These are phyloP conservation scores for Paramecium octaurelia DNA, from an alignment of 73 alveolate genomes.

Conservation along the genomic window DNA sequence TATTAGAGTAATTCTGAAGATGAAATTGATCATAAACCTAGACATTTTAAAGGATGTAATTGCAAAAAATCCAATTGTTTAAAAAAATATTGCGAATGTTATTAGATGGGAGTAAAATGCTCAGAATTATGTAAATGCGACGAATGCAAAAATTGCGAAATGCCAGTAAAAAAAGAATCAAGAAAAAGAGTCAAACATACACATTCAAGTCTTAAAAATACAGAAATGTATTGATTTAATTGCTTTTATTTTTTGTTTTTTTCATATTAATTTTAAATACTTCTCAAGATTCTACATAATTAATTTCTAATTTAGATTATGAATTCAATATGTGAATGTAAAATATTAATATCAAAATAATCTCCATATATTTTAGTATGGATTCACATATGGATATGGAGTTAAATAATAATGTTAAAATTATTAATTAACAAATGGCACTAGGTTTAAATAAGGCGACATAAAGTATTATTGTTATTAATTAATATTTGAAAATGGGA, in stretches of 20 bases:
- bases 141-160: constrained; percentile 83
- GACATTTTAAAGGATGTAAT: constrained; percentile 91
- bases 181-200: constrained; percentile 42
- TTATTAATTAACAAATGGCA: neutral
- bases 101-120: constrained; percentile 85
- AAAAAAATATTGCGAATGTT: constrained; percentile 97
- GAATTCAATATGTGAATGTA: neutral
- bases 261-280: neutral
- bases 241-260: neutral
- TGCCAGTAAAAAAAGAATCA: constrained; percentile 51
- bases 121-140: constrained; percentile 89
- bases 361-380: neutral
- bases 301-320: neutral
- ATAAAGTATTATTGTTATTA: neutral
- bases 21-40: constrained; percentile 36
- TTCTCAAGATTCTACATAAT: too few relatives aligned
- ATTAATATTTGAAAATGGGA: neutral
- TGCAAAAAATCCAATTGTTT: constrained; percentile 94
- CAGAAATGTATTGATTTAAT: neutral
- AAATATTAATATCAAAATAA: neutral
- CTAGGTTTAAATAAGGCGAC: neutral
- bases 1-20: constrained; percentile 45
- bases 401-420: neutral
- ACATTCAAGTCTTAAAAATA: neutral
- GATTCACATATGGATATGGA: neutral